Evolutionary conservation across 2,329 filamentous ascomycete species (phyloP).

Genomic region (Xylariaceae sp.): DNA sequence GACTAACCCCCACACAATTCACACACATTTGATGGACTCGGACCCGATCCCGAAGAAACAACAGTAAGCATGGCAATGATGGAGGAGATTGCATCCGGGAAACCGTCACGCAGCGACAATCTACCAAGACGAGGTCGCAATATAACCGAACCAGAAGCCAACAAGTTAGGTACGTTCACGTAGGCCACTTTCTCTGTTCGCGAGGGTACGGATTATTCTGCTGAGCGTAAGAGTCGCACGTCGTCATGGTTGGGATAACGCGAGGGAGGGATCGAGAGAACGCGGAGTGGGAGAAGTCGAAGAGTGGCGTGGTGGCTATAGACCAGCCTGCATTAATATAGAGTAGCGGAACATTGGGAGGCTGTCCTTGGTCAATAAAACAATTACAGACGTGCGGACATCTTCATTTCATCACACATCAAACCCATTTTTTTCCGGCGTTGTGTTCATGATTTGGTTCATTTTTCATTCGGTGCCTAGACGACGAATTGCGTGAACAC

Average conservation of each 20-base stretch:
- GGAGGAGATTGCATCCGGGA: not conserved
- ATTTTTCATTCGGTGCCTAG: constrained; percentile 35
- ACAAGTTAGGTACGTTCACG: not conserved
- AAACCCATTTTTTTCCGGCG: constrained; percentile 9
- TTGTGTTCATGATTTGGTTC: constrained; percentile 30
- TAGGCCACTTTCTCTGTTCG: not conserved
- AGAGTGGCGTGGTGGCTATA: not conserved
- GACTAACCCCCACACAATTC: not conserved
- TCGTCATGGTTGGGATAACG: not conserved
- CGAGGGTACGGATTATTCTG: not conserved
- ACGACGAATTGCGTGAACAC: constrained; percentile 33
- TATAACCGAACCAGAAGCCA: not conserved
- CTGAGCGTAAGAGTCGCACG: not conserved
- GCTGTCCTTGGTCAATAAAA: constrained; percentile 3
- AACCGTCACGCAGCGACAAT: too few relatives aligned
- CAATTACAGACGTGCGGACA: constrained; percentile 1
- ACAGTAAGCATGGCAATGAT: not conserved
- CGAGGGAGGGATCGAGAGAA: not conserved
- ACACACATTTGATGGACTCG: too few relatives aligned
- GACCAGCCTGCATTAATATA: constrained; percentile 2
- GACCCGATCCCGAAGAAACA: not conserved
- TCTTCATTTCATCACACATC: constrained; percentile 10
- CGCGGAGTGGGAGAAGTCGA: not conserved
- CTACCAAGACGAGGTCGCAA: too few relatives aligned
- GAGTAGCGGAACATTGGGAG: not conserved